Conservation (phyloP, 352 stramenopile species). For the Globisporangium nunn region DNA sequence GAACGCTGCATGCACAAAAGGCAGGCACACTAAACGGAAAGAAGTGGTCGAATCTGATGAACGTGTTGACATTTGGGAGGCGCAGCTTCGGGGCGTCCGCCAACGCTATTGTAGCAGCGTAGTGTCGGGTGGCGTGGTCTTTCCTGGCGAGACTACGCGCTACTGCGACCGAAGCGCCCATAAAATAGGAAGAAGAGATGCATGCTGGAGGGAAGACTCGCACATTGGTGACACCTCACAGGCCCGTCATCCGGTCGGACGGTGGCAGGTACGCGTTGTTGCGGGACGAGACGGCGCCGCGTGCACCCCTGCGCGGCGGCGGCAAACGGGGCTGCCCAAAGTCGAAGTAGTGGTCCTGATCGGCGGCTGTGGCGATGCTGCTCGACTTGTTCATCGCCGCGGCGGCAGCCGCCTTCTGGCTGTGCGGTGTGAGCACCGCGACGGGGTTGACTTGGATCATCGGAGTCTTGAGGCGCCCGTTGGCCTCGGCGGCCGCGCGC, state of each 20-base stretch:
- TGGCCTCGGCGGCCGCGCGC: conserved; percentile 26
- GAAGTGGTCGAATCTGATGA: neutral
- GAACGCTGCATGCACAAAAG: neutral
- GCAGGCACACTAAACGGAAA: neutral
- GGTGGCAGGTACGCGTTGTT: conserved; percentile 12
- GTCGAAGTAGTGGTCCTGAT: conserved; percentile 5
- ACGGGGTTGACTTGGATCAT: conserved; percentile 65
- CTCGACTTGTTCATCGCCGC: neutral
- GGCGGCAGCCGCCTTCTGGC: conserved; percentile 18
- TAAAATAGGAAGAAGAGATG: conserved; percentile 12
- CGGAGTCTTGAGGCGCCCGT: conserved; percentile 39
- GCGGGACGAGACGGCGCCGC: conserved; percentile 12
- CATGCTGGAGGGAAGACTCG: conserved; percentile 8
- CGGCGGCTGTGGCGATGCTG: neutral
- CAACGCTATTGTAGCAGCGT: neutral
- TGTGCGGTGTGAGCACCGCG: conserved; percentile 33
- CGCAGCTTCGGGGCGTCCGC: neutral
- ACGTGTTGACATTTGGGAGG: neutral
- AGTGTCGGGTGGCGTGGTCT: conserved; percentile 5
- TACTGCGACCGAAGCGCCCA: neutral
- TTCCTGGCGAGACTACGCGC: conserved; percentile 12
- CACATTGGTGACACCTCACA: no score
- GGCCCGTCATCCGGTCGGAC: neutral
- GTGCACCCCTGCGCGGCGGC: conserved; percentile 20
- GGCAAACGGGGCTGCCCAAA: conserved; percentile 11